Evolutionary conservation across 352 stramenopile species (phyloP).

Genomic region (Globisporangium sylvaticum): DNA sequence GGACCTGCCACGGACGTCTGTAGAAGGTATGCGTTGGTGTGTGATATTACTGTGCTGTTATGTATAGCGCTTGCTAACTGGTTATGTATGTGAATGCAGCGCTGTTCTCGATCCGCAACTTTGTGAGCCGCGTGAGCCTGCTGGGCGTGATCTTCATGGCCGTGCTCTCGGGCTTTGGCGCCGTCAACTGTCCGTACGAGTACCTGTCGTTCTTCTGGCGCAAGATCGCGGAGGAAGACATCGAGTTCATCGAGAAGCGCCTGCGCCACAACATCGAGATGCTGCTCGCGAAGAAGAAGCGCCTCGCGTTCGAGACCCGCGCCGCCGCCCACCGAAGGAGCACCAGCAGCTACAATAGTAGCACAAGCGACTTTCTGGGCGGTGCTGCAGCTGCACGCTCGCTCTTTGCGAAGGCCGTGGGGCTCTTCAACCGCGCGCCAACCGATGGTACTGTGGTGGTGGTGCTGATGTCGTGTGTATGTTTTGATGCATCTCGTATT

Average conservation of each 20-base stretch:
- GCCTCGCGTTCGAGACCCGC: conserved; percentile 45
- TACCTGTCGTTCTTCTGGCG: conserved; percentile 84
- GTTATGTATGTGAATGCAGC: conserved; percentile 21
- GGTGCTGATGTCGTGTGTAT: too few species aligned
- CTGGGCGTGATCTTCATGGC: conserved; percentile 83
- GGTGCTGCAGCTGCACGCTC: conserved; percentile 5
- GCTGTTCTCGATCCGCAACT: conserved; percentile 75
- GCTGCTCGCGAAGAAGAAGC: conserved; percentile 81
- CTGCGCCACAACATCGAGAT: conserved; percentile 82
- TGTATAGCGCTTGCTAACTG: neutral
- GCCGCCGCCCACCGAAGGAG: conserved; percentile 28
- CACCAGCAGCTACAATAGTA: conserved; percentile 6
- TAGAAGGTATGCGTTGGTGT: conserved; percentile 31
- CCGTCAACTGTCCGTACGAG: conserved; percentile 84
- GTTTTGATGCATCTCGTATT: too few species aligned
- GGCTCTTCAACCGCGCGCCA: conserved; percentile 24
- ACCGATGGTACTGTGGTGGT: conserved; percentile 18
- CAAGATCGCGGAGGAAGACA: conserved; percentile 70
- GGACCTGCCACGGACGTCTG: conserved; percentile 32
- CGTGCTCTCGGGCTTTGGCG: conserved; percentile 74
- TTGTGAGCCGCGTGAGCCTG: conserved; percentile 79
- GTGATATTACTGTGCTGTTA: neutral
- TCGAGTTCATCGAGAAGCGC: conserved; percentile 76
- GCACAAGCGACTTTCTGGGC: neutral
- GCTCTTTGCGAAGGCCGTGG: conserved; percentile 30